A percentile compares a stretch with the other conserved stretches of the same genome.
These are phyloP conservation scores for Grifola frondosa DNA, from an alignment of 1,284 basidiomycete species.

Conservation along the genomic window DNA sequence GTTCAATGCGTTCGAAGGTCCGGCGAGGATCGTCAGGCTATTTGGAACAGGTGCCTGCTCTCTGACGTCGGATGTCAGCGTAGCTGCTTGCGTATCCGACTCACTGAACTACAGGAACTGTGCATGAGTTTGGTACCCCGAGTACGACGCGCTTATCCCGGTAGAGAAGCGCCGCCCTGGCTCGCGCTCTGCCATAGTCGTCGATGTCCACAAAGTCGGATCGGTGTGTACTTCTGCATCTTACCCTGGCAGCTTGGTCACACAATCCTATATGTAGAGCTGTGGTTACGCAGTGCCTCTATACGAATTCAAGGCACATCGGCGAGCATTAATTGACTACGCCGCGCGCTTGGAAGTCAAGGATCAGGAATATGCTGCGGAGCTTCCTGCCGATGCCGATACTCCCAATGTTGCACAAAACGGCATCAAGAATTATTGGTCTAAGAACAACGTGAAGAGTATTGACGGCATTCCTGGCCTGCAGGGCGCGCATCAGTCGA, in stretches of 20 bases:
- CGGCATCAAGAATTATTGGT: slow-evolving; percentile 48
- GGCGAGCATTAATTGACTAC: slow-evolving; percentile 38
- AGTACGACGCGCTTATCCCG: slow-evolving; percentile 47
- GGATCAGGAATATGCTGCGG: slow-evolving; percentile 22
- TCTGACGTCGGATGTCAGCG: background rate
- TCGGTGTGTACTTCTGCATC: slow-evolving; percentile 38
- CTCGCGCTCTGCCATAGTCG: slow-evolving; percentile 49
- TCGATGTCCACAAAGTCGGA: slow-evolving; percentile 52
- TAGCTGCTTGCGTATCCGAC: background rate
- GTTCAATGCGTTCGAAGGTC: slow-evolving; percentile 54
- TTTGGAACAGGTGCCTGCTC: slow-evolving; percentile 44
- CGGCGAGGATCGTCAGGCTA: slow-evolving; percentile 49
- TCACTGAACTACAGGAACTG: slow-evolving; percentile 44
- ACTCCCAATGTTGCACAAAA: slow-evolving; percentile 23
- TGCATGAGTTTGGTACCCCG: slow-evolving; percentile 54
- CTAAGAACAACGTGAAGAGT: slow-evolving; percentile 41
- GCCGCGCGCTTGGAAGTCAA: slow-evolving; percentile 30
- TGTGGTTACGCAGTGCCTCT: slow-evolving; percentile 56
- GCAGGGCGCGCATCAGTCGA: slow-evolving; percentile 11
- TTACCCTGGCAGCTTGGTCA: background rate
- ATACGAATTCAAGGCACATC: slow-evolving; percentile 46
- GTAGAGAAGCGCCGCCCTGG: slow-evolving; percentile 45
- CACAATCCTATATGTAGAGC: slow-evolving; percentile 34
- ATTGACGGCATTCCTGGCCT: slow-evolving; percentile 47
- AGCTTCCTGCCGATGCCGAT: slow-evolving; percentile 1